A percentile compares a stretch with the other conserved stretches of the same genome.
phyloP scores from a whole-genome alignment of 352 stramenopile species.

The Globisporangium viniferum region DNA sequence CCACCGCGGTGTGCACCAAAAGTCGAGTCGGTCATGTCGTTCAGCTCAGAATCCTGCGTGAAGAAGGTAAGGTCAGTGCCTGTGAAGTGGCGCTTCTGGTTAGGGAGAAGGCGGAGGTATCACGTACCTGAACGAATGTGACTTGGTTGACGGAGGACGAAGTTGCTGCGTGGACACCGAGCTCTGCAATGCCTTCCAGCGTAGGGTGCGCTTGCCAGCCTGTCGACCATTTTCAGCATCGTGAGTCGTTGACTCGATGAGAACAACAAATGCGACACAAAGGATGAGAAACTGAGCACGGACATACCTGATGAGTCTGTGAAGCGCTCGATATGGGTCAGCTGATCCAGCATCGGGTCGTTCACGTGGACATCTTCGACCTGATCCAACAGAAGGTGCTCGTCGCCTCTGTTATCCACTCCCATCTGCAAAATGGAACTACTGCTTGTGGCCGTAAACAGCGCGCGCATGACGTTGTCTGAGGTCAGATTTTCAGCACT shows the following conservation, averaged over 20 bases:
- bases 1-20: background rate
- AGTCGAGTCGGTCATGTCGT: background rate
- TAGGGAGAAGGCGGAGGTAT: background rate
- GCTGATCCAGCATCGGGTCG: conserved; percentile 53
- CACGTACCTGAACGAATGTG: conserved; percentile 5
- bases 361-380: conserved; percentile 27
- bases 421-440: background rate
- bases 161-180: conserved; percentile 25
- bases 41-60: conserved; percentile 4
- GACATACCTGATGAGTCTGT: conserved; percentile 36
- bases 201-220: conserved; percentile 13
- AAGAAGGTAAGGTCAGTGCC: background rate
- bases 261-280: background rate
- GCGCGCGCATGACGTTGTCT: conserved; percentile 9
- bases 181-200: conserved; percentile 22
- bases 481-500: background rate
- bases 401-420: background rate
- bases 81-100: background rate
- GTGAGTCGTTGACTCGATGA: background rate
- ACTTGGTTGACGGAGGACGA: conserved; percentile 15
- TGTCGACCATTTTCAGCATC: background rate
- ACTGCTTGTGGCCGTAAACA: conserved; percentile 5
- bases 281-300: background rate
- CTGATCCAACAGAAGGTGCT: background rate
- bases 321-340: conserved; percentile 58